Percentiles rank a stretch among this genome's conserved stretches.
Evolutionary conservation across 2,329 filamentous ascomycete genomes (phyloP).

Genomic region (Hirsutella minnesotensis): DNA sequence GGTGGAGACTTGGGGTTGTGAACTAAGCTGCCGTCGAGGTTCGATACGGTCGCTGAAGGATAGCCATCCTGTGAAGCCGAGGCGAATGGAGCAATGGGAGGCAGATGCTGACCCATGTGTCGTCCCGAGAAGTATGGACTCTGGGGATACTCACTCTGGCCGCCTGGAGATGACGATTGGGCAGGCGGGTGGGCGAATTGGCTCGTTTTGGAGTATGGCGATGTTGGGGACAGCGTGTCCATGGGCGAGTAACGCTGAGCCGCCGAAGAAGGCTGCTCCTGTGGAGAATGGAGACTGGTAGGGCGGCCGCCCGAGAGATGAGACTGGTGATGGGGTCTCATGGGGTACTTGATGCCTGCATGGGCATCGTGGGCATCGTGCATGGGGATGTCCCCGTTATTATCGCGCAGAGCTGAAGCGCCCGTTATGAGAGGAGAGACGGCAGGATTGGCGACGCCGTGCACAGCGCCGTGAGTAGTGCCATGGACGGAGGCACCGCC

Average conservation of each 20-base stretch:
- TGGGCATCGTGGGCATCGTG: constrained; percentile 77
- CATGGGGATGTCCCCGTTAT: constrained; percentile 71
- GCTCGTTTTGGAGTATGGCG: constrained; percentile 59
- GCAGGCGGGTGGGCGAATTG: constrained; percentile 41
- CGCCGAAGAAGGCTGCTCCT: constrained; percentile 56
- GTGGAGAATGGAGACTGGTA: constrained; percentile 59
- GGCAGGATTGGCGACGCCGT: constrained; percentile 36
- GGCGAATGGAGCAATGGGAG: constrained; percentile 60
- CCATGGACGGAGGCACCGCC: constrained; percentile 20
- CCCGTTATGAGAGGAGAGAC: constrained; percentile 41
- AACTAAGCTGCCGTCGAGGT: constrained; percentile 55
- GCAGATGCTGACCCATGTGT: constrained; percentile 51
- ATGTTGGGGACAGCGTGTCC: constrained; percentile 73
- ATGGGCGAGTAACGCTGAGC: constrained; percentile 93
- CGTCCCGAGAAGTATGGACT: constrained; percentile 45
- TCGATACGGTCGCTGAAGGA: constrained; percentile 57
- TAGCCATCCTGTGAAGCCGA: constrained; percentile 55
- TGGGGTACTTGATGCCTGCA: constrained; percentile 73
- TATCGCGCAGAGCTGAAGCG: constrained; percentile 50
- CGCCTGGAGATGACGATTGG: constrained; percentile 68
- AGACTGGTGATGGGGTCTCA: constrained; percentile 67
- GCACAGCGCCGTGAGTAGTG: constrained; percentile 21
- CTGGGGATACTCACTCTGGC: constrained; percentile 48
- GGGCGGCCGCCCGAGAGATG: constrained; percentile 43
- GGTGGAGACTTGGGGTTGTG: constrained; percentile 47